These are phyloP conservation scores for Elsinoe perseae DNA, from an alignment of 2,329 filamentous ascomycete genomes.

Conservation along the genomic window DNA sequence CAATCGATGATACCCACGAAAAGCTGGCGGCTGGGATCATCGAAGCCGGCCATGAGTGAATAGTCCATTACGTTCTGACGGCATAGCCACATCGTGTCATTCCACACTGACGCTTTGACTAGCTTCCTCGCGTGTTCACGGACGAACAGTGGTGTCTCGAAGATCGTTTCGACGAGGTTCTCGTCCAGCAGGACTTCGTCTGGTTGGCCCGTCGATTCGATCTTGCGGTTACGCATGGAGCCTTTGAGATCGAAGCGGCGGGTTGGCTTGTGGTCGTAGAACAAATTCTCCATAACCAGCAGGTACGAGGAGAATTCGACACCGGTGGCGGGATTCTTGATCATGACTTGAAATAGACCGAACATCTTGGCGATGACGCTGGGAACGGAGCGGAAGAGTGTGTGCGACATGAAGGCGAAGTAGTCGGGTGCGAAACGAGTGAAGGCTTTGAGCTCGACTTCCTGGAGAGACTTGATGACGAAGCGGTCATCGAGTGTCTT, in stretches of 20 bases:
- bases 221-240: constrained; percentile 97
- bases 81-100: constrained; percentile 90
- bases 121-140: constrained; percentile 95
- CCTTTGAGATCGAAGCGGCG: constrained; percentile 85
- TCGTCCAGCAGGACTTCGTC: constrained; percentile 96
- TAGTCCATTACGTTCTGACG: constrained; percentile 99
- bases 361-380: constrained; percentile 99
- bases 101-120: constrained; percentile 85
- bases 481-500: constrained; percentile 94
- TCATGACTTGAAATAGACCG: constrained; percentile 93
- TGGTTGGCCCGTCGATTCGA: constrained; percentile 87
- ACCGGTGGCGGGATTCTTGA: constrained; percentile 87
- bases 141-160: constrained; percentile 89
- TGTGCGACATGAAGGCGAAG: constrained; percentile 94
- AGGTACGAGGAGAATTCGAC: constrained; percentile 93
- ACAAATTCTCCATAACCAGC: constrained; percentile 93
- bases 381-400: constrained; percentile 83
- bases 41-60: constrained; percentile 94
- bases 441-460: constrained; percentile 88
- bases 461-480: constrained; percentile 82
- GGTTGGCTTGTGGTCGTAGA: constrained; percentile 86
- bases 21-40: constrained; percentile 80
- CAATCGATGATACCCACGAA: constrained; percentile 98
- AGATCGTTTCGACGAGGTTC: constrained; percentile 99
- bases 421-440: constrained; percentile 93